phyloP scores from a whole-genome alignment of 164 flowering plant species.

The Tinospora cordifolia region DNA sequence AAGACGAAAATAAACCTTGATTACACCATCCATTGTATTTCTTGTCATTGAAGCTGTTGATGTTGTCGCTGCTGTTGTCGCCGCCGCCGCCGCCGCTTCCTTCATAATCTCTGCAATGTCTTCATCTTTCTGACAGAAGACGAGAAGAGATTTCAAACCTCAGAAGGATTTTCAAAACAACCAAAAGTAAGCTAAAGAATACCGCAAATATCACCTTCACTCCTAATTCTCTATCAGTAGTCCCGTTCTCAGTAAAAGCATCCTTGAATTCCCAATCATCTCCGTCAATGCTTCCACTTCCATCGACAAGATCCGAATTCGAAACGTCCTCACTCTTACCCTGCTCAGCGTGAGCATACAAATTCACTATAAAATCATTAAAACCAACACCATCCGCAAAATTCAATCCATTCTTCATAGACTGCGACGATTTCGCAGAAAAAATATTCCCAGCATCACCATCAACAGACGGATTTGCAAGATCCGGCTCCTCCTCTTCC shows the following conservation, averaged over 20 bases:
- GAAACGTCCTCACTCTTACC: constrained; percentile 14
- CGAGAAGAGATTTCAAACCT: background rate
- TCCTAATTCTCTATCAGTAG: constrained; percentile 15
- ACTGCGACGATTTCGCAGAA: constrained; percentile 3
- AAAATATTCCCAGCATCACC: constrained; percentile 10
- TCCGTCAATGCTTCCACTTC: constrained; percentile 17
- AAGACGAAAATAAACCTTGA: constrained; percentile 7
- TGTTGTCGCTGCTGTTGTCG: background rate
- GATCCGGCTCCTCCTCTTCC: constrained; percentile 22
- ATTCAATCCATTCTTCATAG: constrained; percentile 18
- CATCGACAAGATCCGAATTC: constrained; percentile 12
- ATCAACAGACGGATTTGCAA: constrained; percentile 3
- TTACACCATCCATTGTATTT: constrained; percentile 11
- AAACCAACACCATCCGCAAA: constrained; percentile 20
- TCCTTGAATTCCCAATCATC: constrained; percentile 58
- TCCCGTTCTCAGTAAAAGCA: constrained; percentile 20
- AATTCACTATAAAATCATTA: constrained; percentile 37
- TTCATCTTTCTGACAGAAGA: constrained; percentile 17
- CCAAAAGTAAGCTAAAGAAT: background rate
- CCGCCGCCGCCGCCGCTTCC: background rate
- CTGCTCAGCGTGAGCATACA: constrained; percentile 27
- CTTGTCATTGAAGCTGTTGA: background rate
- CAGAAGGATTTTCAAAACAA: background rate
- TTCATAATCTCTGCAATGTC: constrained; percentile 8
- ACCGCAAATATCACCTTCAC: constrained; percentile 18